These are phyloP conservation scores for Microdochium paspali DNA, from an alignment of 2,329 filamentous ascomycete genomes.

Conservation along the genomic window DNA sequence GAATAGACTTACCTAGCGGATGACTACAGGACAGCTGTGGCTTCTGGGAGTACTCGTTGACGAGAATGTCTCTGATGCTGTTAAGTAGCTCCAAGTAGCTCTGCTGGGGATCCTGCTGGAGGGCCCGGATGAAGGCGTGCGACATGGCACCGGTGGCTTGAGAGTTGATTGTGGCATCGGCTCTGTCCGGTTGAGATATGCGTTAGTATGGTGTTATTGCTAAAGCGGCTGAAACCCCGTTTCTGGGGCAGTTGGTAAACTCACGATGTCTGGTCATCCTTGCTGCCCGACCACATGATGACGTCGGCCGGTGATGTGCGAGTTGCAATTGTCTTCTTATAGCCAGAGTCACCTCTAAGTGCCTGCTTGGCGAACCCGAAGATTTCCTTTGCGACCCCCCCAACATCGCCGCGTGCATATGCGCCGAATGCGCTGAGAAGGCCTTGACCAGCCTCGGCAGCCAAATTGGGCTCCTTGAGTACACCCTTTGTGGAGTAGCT, in stretches of 20 bases:
- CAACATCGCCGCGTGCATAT: constrained; percentile 63
- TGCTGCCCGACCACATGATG: constrained; percentile 95
- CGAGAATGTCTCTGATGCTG: constrained; percentile 87
- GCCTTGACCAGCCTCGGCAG: constrained; percentile 58
- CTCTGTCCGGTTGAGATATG: constrained; percentile 36
- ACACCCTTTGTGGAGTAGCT: constrained; percentile 61
- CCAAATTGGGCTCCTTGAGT: constrained; percentile 59
- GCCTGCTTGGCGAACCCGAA: constrained; percentile 86
- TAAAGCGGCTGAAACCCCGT: neutral
- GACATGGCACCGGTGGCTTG: constrained; percentile 97
- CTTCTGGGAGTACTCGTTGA: constrained; percentile 84
- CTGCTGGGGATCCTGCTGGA: constrained; percentile 96
- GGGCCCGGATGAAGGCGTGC: constrained; percentile 86
- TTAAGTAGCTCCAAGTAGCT: constrained; percentile 96
- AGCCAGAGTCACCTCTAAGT: constrained; percentile 68
- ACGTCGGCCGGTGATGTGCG: constrained; percentile 95
- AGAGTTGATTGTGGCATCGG: constrained; percentile 83
- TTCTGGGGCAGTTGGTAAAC: constrained; percentile 28
- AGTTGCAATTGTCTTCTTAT: constrained; percentile 71
- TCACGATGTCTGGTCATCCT: constrained; percentile 89
- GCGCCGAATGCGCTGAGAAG: constrained; percentile 50
- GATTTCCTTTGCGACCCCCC: constrained; percentile 71
- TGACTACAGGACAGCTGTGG: constrained; percentile 96
- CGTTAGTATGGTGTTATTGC: neutral
- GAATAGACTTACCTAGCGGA: constrained; percentile 67